Evolutionary conservation across 2,329 filamentous ascomycete genomes (phyloP), one percentile per base, ranked within the genome.

Genomic region (Periconia sp.): DNA sequence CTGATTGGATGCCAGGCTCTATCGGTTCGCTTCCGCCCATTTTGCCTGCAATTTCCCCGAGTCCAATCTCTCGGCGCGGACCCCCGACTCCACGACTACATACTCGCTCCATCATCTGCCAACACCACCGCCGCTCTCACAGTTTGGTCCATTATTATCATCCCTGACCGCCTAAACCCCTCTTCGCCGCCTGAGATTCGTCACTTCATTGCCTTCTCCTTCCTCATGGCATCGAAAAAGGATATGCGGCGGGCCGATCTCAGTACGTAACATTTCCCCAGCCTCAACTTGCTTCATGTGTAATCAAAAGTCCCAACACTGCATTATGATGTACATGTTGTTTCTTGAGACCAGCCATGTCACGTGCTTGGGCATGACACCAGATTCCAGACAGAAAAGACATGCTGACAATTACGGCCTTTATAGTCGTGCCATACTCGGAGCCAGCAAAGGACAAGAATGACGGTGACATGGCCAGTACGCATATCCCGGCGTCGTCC

Each of bases 371-470:
- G 23, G 23, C 20, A 41, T 19, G 3, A 23, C 31, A 55, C 72
- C 69, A 72, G 67, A 68, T 73, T 68, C n/a, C n/a, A n/a, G n/a
- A n/a, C 47, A 20, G 61, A 64, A 54, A 62, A 56, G 51, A 37
- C 50, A 43, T 31, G 42, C 46, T 54, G 33, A 18, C n/a, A 27
- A 3, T 3, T 8, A 27, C 8, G 23, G 8, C 23, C 23, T 27
- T 11, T 42, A 11, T 60, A 97, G 92, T 92, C 71, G 90, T 97
- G 65, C 92, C 92, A 56, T 97, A 94, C 75, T 85, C 91, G 75
- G 88, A 89, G 64, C 91, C 91, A 42, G 79, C 82, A 46, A 79
- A 84, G 64, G 85, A 87, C 66, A 83, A 85, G 65, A 82, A 79
- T 58, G 78, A 83, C 60, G 74, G 75, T 54, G 92, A 96, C 69